A percentile compares a stretch with the other conserved stretches of the same genome.
Evolutionary conservation across 345 rosid species (phyloP).

Genomic region (Rhizophora apiculata): DNA sequence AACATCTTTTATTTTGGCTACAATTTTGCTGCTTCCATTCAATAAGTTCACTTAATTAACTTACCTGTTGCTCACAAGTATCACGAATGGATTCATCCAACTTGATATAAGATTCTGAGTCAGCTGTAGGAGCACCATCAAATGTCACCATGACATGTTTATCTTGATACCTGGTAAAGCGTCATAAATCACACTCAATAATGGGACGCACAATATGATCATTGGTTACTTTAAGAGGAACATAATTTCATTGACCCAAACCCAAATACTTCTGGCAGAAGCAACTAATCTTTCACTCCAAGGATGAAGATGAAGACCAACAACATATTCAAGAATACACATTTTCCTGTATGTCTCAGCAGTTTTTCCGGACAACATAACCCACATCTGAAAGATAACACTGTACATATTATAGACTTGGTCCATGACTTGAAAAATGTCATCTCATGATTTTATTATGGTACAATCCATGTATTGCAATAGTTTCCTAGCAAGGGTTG

Average conservation of each 20-base stretch:
- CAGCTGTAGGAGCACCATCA: conserved; percentile 90
- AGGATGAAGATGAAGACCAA: neutral
- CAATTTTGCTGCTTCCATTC: neutral
- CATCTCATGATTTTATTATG: no score
- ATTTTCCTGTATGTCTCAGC: no score
- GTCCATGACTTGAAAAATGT: no score
- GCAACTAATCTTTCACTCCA: neutral
- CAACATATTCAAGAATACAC: no score
- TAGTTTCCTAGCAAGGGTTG: no score
- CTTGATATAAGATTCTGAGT: conserved; percentile 71
- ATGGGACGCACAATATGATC: conserved; percentile 6
- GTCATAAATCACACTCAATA: conserved; percentile 9
- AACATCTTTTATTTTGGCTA: neutral
- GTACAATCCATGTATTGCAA: no score
- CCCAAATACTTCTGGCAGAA: neutral
- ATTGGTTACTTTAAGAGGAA: neutral
- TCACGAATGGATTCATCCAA: conserved; percentile 66
- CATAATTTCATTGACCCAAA: neutral
- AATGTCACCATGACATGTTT: conserved; percentile 70
- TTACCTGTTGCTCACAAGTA: conserved; percentile 77
- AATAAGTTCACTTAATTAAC: conserved; percentile 14
- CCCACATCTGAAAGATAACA: no score
- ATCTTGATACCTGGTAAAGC: conserved; percentile 61
- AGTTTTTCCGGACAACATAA: no score
- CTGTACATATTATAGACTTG: no score